Evolutionary conservation across 306 rosid species (phyloP).

Genomic region (Elaeagnus macrophylla): DNA sequence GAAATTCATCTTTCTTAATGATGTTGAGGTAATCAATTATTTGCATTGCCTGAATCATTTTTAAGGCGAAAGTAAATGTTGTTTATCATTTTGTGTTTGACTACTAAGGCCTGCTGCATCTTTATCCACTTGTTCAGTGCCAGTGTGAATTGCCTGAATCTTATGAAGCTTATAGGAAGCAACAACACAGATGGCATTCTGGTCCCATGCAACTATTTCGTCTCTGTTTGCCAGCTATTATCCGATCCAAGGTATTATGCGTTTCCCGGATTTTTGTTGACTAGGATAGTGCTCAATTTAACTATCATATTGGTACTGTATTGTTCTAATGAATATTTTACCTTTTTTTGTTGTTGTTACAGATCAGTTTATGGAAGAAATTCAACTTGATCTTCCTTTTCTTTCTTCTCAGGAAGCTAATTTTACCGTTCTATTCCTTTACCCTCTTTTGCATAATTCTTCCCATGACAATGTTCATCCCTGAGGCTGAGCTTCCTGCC

Average conservation of each 20-base stretch:
- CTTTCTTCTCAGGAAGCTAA: constrained; percentile 78
- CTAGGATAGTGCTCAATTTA: not conserved
- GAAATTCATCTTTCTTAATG: constrained; percentile 89
- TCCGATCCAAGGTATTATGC: constrained; percentile 49
- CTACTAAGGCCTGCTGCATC: not conserved
- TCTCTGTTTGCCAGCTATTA: constrained; percentile 65
- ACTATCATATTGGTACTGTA: not conserved
- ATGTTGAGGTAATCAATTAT: constrained; percentile 58
- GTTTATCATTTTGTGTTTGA: constrained; percentile 12
- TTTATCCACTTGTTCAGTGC: constrained; percentile 42
- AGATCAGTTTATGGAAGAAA: constrained; percentile 83
- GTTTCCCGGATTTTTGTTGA: not conserved
- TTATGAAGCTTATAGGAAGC: constrained; percentile 88
- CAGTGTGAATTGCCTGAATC: constrained; percentile 93
- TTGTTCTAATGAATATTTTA: not conserved
- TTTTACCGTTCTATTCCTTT: constrained; percentile 81
- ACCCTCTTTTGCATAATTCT: constrained; percentile 86
- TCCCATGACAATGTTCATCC: constrained; percentile 92
- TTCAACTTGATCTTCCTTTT: constrained; percentile 86
- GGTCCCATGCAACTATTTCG: constrained; percentile 97
- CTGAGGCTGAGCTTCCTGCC: constrained; percentile 72
- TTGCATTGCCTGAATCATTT: not conserved
- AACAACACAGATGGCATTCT: constrained; percentile 92
- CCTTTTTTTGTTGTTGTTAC: constrained; percentile 11
- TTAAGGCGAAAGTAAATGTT: not conserved